Conservation (phyloP, 1,284 basidiomycete genomes). For the Filobasidium uniguttulatum region DNA sequence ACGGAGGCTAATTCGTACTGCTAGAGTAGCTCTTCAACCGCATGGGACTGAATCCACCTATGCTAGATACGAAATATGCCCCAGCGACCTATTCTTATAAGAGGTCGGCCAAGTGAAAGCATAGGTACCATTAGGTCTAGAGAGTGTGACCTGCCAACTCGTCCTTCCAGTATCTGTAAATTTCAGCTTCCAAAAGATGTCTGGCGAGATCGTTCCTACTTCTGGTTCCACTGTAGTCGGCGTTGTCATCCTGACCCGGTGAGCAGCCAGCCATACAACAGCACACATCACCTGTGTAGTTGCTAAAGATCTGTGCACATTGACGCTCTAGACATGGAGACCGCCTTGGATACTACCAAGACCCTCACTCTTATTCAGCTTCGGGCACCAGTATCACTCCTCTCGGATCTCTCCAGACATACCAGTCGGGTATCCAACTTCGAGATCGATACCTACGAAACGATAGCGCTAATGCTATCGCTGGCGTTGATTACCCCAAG, state of each 20-base stretch:
- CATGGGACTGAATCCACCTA: no score
- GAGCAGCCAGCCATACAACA: no score
- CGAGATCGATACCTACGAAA: conserved; percentile 55
- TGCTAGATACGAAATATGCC: neutral
- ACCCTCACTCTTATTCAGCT: conserved; percentile 23
- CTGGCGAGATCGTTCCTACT: neutral
- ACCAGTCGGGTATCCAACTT: conserved; percentile 53
- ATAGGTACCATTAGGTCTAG: no score
- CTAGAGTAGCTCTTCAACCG: no score
- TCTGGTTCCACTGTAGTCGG: neutral
- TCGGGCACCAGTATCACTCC: conserved; percentile 65
- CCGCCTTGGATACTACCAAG: neutral
- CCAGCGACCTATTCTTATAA: neutral
- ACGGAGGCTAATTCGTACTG: no score
- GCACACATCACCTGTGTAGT: no score
- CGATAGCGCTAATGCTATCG: conserved; percentile 51
- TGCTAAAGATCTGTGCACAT: no score
- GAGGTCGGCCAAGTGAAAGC: no score
- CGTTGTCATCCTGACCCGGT: neutral
- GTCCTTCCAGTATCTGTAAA: neutral
- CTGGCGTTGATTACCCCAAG: conserved; percentile 50
- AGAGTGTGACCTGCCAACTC: no score
- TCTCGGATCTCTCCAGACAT: conserved; percentile 54
- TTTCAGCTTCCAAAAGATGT: neutral
- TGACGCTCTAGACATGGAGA: neutral